Percentiles rank a stretch among this genome's conserved stretches.
These are phyloP conservation scores for Pestalotiopsis fici DNA, from an alignment of 2,329 filamentous ascomycete genomes.

Conservation along the genomic window DNA sequence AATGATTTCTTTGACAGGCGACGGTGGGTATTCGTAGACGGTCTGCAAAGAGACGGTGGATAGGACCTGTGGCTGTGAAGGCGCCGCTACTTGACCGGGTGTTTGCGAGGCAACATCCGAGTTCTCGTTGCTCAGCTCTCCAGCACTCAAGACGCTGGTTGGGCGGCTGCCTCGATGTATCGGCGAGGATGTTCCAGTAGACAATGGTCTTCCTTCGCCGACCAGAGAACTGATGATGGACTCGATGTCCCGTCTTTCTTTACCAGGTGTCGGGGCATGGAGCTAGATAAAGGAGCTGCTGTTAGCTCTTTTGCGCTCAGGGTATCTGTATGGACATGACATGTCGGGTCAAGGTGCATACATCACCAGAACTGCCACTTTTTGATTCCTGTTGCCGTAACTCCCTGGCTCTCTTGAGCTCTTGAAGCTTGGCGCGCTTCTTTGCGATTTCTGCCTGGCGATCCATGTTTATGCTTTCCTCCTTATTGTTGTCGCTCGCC, in stretches of 20 bases:
- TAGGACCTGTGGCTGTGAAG: slow-evolving; percentile 64
- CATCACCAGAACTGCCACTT: slow-evolving; percentile 70
- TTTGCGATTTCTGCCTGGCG: slow-evolving; percentile 94
- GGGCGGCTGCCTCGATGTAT: slow-evolving; percentile 72
- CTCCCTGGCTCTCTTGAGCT: slow-evolving; percentile 91
- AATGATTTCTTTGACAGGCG: slow-evolving; percentile 78
- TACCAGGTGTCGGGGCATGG: slow-evolving; percentile 68
- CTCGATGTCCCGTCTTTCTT: slow-evolving; percentile 78
- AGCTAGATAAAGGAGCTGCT: slow-evolving; percentile 46
- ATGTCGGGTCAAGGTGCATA: slow-evolving; percentile 39
- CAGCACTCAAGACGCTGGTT: slow-evolving; percentile 81
- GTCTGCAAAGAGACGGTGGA: slow-evolving; percentile 74
- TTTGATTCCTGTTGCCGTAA: slow-evolving; percentile 76
- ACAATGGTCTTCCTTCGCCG: slow-evolving; percentile 72
- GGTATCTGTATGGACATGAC: background rate
- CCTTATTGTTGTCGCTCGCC: slow-evolving; percentile 40
- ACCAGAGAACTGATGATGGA: slow-evolving; percentile 82
- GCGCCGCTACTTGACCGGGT: slow-evolving; percentile 25
- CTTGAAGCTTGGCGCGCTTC: slow-evolving; percentile 95
- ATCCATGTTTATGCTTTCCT: slow-evolving; percentile 61
- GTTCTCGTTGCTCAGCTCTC: slow-evolving; percentile 76
- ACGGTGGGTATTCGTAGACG: slow-evolving; percentile 78
- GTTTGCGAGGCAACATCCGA: slow-evolving; percentile 58
- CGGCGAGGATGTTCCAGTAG: slow-evolving; percentile 67
- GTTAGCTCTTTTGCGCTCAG: background rate